These are phyloP conservation scores for Colletotrichum tabaci DNA, from an alignment of 2,329 filamentous ascomycete genomes.

Conservation along the genomic window DNA sequence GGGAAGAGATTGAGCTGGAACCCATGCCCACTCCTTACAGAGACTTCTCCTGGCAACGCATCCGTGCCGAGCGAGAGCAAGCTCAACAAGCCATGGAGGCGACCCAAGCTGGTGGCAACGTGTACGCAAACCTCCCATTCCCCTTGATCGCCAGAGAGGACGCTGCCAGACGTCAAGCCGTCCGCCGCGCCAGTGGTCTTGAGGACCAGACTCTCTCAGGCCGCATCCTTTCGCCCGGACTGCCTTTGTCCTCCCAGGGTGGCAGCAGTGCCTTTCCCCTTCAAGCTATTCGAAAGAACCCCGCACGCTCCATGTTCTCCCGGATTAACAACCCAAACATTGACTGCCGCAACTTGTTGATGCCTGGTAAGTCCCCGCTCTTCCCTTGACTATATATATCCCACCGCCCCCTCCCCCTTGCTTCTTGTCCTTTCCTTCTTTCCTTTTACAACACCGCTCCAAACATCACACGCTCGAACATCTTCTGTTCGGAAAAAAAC, in stretches of 20 bases:
- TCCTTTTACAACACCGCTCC: neutral
- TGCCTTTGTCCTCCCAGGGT: conserved; percentile 17
- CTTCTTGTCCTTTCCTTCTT: neutral
- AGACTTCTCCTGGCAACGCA: conserved; percentile 1
- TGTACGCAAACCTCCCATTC: conserved; percentile 28
- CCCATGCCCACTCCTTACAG: conserved; percentile 1
- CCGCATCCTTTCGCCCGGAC: conserved; percentile 9
- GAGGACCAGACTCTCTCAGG: conserved; percentile 43
- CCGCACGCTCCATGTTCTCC: conserved; percentile 24
- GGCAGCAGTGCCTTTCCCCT: conserved; percentile 9
- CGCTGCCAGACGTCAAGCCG: conserved; percentile 34
- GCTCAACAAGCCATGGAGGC: neutral
- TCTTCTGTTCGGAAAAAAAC: neutral
- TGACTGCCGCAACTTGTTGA: conserved; percentile 2
- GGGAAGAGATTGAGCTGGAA: conserved; percentile 33
- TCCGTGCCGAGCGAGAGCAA: conserved; percentile 2
- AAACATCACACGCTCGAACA: neutral
- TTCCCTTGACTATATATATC: no score
- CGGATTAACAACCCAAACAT: conserved; percentile 23
- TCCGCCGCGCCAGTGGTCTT: conserved; percentile 41
- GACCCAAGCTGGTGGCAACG: neutral
- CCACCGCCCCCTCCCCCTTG: neutral
- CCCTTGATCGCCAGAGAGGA: conserved; percentile 35
- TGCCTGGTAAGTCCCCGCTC: conserved; percentile 20
- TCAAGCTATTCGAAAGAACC: conserved; percentile 15